A percentile compares a stretch with the other conserved stretches of the same genome.
Conservation (phyloP, 371 early-diverging fungal genomes). For the Rhizopus stolonifer region DNA sequence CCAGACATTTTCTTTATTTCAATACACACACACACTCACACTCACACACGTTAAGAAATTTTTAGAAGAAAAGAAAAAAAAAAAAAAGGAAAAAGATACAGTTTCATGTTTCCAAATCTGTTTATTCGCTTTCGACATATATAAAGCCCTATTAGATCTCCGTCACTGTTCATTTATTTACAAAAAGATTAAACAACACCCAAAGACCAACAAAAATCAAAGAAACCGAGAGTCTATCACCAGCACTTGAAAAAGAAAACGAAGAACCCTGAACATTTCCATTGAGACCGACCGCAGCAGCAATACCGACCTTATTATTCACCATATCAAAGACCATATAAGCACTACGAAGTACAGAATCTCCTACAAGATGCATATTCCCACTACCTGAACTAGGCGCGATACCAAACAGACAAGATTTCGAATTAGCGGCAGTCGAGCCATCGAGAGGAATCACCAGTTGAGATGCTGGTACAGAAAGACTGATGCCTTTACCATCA, state of each 20-base stretch:
- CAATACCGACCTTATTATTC: constrained; percentile 39
- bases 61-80: background rate
- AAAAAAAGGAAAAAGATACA: background rate
- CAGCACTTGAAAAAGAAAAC: constrained; percentile 2
- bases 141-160: background rate
- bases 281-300: constrained; percentile 27
- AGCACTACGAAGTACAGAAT: constrained; percentile 35
- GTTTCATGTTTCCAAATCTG: background rate
- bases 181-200: too few relatives aligned
- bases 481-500: constrained; percentile 15
- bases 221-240: background rate
- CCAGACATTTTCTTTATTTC: constrained; percentile 51
- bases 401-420: constrained; percentile 45
- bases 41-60: too few relatives aligned
- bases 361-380: constrained; percentile 34
- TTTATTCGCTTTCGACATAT: background rate
- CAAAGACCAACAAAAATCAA: too few relatives aligned
- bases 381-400: constrained; percentile 22
- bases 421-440: constrained; percentile 12
- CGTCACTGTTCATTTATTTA: background rate
- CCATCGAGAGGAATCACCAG: constrained; percentile 40
- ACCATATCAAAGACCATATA: constrained; percentile 48
- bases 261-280: constrained; percentile 28
- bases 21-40: background rate
- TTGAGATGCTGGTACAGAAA: constrained; percentile 34